Evolutionary conservation across 2,329 filamentous ascomycete genomes (phyloP).

Genomic region (Harringtonia aguacate): DNA sequence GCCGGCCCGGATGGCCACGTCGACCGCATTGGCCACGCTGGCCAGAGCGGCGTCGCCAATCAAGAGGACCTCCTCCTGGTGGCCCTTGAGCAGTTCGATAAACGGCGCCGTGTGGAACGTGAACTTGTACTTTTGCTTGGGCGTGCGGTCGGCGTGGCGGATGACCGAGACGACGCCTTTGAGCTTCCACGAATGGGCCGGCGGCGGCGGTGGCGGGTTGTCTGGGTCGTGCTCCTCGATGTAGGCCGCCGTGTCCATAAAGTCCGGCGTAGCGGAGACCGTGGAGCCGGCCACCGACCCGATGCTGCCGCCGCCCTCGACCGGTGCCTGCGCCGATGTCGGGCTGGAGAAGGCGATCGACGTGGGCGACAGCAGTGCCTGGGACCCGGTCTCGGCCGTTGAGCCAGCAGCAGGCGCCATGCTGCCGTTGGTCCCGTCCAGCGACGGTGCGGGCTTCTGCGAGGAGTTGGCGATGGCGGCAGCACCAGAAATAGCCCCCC

Average conservation of each 20-base stretch:
- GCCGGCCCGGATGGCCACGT: conserved; percentile 64
- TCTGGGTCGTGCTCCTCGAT: conserved; percentile 25
- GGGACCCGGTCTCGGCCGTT: no score
- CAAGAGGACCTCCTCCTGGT: conserved; percentile 90
- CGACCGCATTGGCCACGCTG: conserved; percentile 83
- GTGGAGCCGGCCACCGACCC: not conserved
- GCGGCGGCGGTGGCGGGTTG: conserved; percentile 56
- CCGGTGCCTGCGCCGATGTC: no score
- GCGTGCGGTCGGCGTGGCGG: conserved; percentile 90
- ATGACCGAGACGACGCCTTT: conserved; percentile 97
- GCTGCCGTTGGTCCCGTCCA: not conserved
- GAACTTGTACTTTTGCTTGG: conserved; percentile 99
- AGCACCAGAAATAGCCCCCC: conserved; percentile 8
- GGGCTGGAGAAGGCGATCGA: no score
- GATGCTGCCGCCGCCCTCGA: no score
- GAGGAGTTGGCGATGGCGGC: no score
- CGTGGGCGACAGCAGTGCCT: no score
- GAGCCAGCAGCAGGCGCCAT: no score
- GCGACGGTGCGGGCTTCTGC: not conserved
- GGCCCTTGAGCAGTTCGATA: conserved; percentile 85
- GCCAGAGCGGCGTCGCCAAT: conserved; percentile 83
- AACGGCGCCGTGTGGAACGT: conserved; percentile 97
- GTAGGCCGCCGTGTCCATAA: conserved; percentile 15
- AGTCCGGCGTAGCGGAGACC: not conserved
- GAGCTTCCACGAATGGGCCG: conserved; percentile 93